These are phyloP conservation scores for Trichoderma oligosporum DNA, from an alignment of 2,329 filamentous ascomycete species.

Conservation along the genomic window DNA sequence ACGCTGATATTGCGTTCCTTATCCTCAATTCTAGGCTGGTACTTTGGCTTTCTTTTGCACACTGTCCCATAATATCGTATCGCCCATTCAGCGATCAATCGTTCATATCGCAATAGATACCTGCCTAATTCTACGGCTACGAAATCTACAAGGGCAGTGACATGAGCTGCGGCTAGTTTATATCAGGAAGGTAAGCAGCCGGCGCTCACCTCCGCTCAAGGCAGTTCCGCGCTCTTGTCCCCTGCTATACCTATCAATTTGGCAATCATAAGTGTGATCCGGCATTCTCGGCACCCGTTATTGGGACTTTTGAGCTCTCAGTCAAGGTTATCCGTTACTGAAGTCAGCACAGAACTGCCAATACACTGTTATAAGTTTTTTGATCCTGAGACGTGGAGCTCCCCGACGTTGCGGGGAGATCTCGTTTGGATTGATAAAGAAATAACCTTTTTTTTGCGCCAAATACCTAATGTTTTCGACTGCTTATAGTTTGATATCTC, in stretches of 20 bases:
- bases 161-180: not conserved
- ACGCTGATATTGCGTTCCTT: not conserved
- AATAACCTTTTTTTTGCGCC: too few species aligned
- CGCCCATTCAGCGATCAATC: not conserved
- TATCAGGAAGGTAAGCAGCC: not conserved
- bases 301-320: slow-evolving; percentile 3
- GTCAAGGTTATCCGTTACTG: not conserved
- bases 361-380: too few species aligned
- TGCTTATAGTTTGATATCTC: too few species aligned
- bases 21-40: not conserved
- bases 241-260: not conserved
- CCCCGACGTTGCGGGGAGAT: too few species aligned
- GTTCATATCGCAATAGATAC: not conserved
- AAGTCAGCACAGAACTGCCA: too few species aligned
- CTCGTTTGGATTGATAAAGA: too few species aligned
- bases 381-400: too few species aligned
- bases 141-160: not conserved
- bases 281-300: slow-evolving; percentile 5
- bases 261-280: not conserved
- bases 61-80: not conserved
- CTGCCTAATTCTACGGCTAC: not conserved
- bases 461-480: too few species aligned
- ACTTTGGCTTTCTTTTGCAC: not conserved
- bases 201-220: not conserved
- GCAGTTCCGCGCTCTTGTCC: not conserved